Evolutionary conservation across 75 land plant genomes (phyloP).

Genomic region (Ceratopteris richardii): DNA sequence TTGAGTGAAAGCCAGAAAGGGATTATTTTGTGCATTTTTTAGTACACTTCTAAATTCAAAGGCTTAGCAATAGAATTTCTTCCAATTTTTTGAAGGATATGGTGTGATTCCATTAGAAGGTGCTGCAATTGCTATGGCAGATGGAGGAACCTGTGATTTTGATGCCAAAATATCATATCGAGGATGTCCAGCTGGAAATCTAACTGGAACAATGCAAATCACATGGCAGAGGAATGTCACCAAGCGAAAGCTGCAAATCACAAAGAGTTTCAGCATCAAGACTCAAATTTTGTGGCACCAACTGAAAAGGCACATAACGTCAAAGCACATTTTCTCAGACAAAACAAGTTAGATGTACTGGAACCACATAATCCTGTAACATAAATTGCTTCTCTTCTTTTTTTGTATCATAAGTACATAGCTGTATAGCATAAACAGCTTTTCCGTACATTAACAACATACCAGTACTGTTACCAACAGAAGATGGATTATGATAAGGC

Average conservation of each 20-base stretch:
- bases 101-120: constrained; percentile 33
- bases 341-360: no score
- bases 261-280: no score
- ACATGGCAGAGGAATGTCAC: constrained; percentile 46
- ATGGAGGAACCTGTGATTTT: constrained; percentile 19
- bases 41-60: background rate
- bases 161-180: constrained; percentile 23
- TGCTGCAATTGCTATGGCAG: constrained; percentile 28
- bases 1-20: background rate
- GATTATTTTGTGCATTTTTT: background rate
- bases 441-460: no score
- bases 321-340: no score
- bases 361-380: no score
- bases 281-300: no score
- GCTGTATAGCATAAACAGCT: no score
- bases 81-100: constrained; percentile 18
- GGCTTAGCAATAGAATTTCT: background rate
- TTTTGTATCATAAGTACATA: no score
- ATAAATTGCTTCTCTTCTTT: no score
- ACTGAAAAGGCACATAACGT: no score
- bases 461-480: no score
- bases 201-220: constrained; percentile 37
- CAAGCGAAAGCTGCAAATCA: constrained; percentile 11
- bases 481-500: no score
- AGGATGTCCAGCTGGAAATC: constrained; percentile 41